A percentile compares a stretch with the other conserved stretches of the same genome.
These are phyloP conservation scores for Cercospora zeina DNA, from an alignment of 2,329 filamentous ascomycete genomes.

Conservation along the genomic window DNA sequence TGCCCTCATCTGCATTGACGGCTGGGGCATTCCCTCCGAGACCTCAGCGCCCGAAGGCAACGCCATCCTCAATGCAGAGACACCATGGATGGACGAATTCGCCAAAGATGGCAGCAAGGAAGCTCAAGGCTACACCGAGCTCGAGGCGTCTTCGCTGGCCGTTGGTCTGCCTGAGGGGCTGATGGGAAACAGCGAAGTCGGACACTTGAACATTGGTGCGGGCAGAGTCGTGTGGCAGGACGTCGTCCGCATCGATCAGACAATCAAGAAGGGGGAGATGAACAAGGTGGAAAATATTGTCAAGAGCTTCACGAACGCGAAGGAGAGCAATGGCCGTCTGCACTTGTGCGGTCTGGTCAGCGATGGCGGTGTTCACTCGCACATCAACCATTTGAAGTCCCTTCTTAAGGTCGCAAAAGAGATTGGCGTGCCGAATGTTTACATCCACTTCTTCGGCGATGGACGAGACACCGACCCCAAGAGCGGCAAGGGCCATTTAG, in stretches of 20 bases:
- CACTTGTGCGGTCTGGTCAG: constrained; percentile 91
- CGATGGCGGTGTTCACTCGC: constrained; percentile 92
- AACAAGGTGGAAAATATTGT: constrained; percentile 74
- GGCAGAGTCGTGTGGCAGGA: constrained; percentile 97
- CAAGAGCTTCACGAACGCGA: constrained; percentile 74
- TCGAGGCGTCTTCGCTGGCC: constrained; percentile 93
- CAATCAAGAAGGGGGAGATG: constrained; percentile 81
- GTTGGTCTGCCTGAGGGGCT: constrained; percentile 94
- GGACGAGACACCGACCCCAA: constrained; percentile 98
- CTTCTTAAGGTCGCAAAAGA: constrained; percentile 89
- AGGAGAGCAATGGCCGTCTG: constrained; percentile 84
- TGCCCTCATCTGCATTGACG: constrained; percentile 92
- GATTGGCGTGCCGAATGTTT: constrained; percentile 82
- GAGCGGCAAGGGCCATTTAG: constrained; percentile 82
- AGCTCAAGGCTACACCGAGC: constrained; percentile 80
- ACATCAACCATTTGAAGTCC: constrained; percentile 88
- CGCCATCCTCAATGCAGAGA: constrained; percentile 90
- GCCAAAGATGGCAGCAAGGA: constrained; percentile 65
- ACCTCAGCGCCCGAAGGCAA: constrained; percentile 76
- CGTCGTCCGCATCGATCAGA: constrained; percentile 85
- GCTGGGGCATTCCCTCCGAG: constrained; percentile 86
- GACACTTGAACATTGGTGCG: constrained; percentile 97
- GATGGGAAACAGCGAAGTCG: constrained; percentile 99
- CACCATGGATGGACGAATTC: constrained; percentile 92
- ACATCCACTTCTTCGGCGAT: constrained; percentile 98